Percentiles rank a stretch among this genome's conserved stretches.
Conservation (phyloP, 2,329 filamentous ascomycete genomes). For the Cercospora zeae-maydis region DNA sequence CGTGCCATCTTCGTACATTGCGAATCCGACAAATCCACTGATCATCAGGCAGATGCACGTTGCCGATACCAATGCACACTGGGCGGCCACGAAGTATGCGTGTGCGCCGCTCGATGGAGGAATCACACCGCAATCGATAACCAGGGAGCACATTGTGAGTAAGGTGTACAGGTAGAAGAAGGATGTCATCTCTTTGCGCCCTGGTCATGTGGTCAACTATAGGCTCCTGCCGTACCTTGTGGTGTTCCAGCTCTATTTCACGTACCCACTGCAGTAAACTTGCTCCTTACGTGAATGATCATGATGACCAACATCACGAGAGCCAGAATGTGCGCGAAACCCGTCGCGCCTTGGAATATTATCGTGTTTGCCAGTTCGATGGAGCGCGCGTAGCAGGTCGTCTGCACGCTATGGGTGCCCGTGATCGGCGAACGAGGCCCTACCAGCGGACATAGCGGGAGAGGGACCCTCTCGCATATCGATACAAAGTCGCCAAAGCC, state of each 20-base stretch:
- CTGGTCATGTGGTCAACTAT: conserved; percentile 38
- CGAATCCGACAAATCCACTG: conserved; percentile 97
- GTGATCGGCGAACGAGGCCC: conserved; percentile 69
- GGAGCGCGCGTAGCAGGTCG: conserved; percentile 88
- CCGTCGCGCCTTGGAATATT: conserved; percentile 90
- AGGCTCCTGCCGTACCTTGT: background rate
- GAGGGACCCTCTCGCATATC: conserved; percentile 78
- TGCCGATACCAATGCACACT: conserved; percentile 79
- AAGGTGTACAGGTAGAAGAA: conserved; percentile 98
- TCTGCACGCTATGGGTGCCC: conserved; percentile 67
- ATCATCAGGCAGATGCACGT: conserved; percentile 86
- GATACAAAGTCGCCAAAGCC: conserved; percentile 86
- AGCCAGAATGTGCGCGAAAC: conserved; percentile 87
- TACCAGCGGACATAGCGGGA: conserved; percentile 84
- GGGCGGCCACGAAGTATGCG: conserved; percentile 85
- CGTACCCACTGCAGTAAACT: conserved; percentile 95
- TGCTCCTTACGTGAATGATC: conserved; percentile 93
- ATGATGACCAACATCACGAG: conserved; percentile 93
- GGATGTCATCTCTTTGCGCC: conserved; percentile 69
- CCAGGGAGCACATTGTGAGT: conserved; percentile 80
- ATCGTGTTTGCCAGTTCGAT: conserved; percentile 97
- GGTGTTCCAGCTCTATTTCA: conserved; percentile 17
- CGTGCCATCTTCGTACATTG: conserved; percentile 96
- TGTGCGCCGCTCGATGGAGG: conserved; percentile 76
- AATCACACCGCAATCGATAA: conserved; percentile 89